phyloP scores from a whole-genome alignment of 768 basidiomycete species.

The Suillus hirtellus region DNA sequence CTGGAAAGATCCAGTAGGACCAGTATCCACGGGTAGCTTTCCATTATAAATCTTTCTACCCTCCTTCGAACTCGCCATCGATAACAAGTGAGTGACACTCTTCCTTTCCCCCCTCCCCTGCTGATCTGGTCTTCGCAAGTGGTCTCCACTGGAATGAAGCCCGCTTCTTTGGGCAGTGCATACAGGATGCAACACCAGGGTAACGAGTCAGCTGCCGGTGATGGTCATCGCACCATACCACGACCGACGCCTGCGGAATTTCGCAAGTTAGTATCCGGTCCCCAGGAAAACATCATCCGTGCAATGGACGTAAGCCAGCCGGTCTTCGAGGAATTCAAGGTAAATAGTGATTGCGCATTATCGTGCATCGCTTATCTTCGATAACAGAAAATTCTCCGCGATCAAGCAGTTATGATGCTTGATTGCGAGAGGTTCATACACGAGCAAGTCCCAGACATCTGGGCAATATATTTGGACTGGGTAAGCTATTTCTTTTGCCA shows the following conservation, averaged over 20 bases:
- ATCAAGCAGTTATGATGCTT: neutral
- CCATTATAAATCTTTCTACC: neutral
- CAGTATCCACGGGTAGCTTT: neutral
- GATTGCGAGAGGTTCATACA: neutral
- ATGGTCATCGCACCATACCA: neutral
- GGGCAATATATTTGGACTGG: neutral
- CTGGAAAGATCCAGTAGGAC: conserved; percentile 1
- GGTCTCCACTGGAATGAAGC: conserved; percentile 7
- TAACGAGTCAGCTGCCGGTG: neutral
- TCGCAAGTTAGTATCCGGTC: neutral
- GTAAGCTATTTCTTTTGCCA: neutral
- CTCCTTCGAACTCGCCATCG: neutral
- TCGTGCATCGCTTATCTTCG: neutral
- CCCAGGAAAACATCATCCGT: conserved; percentile 2
- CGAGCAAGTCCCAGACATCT: neutral
- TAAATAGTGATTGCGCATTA: neutral
- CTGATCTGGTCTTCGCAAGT: conserved; percentile 1
- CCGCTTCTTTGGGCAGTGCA: neutral
- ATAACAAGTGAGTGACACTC: neutral
- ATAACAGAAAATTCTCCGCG: neutral
- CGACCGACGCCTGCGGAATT: neutral
- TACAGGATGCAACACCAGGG: neutral
- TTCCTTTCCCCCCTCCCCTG: neutral
- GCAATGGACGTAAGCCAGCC: neutral
- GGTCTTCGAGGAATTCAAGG: neutral